A percentile compares a stretch with the other conserved stretches of the same genome.
Conservation (phyloP, 2,329 filamentous ascomycete species). For the Talaromyces amestolkiae region DNA sequence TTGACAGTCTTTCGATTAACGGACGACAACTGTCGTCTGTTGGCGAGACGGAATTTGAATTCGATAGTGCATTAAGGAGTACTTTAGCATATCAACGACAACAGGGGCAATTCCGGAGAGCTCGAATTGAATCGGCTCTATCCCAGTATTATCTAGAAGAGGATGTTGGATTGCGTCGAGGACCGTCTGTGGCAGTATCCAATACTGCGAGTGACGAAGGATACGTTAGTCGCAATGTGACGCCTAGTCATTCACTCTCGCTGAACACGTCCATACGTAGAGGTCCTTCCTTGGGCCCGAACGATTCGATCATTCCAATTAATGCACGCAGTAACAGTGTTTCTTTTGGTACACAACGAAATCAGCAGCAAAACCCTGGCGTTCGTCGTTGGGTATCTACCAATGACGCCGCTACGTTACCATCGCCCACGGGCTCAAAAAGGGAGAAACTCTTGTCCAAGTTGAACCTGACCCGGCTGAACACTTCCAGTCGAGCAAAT, state of each 20-base stretch:
- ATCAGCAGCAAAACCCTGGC: constrained; percentile 13
- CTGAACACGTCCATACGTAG: constrained; percentile 12
- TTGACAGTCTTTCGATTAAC: constrained; percentile 27
- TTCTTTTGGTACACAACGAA: constrained; percentile 19
- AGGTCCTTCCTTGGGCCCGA: constrained; percentile 21
- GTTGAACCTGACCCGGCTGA: constrained; percentile 22
- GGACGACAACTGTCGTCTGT: constrained; percentile 27
- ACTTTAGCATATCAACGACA: constrained; percentile 28
- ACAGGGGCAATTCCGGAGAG: constrained; percentile 3
- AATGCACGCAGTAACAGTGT: constrained; percentile 25
- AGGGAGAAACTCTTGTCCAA: constrained; percentile 24
- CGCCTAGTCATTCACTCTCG: constrained; percentile 19
- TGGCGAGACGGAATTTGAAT: constrained; percentile 34
- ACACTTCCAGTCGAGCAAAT: constrained; percentile 20
- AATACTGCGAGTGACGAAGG: constrained; percentile 28
- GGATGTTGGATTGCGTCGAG: constrained; percentile 14
- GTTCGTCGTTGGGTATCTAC: constrained; percentile 25
- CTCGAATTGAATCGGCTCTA: constrained; percentile 2
- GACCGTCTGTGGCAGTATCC: constrained; percentile 21
- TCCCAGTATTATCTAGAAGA: not conserved
- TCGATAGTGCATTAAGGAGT: constrained; percentile 30
- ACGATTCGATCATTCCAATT: constrained; percentile 20
- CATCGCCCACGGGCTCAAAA: constrained; percentile 22
- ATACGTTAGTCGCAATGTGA: constrained; percentile 27
- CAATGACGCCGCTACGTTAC: constrained; percentile 7